Percentiles rank a stretch among this genome's conserved stretches.
Evolutionary conservation across 768 basidiomycete species (phyloP).

Genomic region (Xerocomellus amylosporus): DNA sequence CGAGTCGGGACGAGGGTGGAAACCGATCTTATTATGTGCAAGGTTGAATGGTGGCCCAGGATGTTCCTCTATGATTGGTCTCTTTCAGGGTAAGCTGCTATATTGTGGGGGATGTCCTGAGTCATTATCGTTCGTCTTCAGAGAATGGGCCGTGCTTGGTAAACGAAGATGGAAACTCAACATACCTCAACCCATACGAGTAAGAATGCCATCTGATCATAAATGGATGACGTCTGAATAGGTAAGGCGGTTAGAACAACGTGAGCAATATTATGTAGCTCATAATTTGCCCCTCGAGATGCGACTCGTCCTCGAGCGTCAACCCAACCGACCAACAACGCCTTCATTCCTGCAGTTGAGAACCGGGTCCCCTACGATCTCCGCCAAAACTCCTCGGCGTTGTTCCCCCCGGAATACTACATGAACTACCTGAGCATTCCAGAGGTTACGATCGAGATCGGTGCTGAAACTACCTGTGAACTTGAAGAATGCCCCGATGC

Average conservation of each 20-base stretch:
- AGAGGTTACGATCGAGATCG: constrained; percentile 43
- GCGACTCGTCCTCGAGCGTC: not conserved
- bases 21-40: not conserved
- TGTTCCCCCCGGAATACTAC: constrained; percentile 60
- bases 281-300: too few species aligned
- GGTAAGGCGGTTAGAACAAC: constrained; percentile 57
- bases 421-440: constrained; percentile 42
- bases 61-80: constrained; percentile 61
- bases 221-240: not conserved
- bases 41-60: constrained; percentile 63
- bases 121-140: constrained; percentile 12
- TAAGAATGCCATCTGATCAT: constrained; percentile 15
- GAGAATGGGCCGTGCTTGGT: constrained; percentile 67
- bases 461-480: constrained; percentile 46
- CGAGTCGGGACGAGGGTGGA: not conserved
- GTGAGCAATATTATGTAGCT: constrained; percentile 54
- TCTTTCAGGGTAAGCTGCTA: constrained; percentile 51
- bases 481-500: constrained; percentile 52
- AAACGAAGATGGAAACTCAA: constrained; percentile 50
- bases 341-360: constrained; percentile 51
- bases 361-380: constrained; percentile 55
- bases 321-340: constrained; percentile 38
- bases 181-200: constrained; percentile 60
- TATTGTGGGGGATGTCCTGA: not conserved
- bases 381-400: constrained; percentile 49